A percentile compares a stretch with the other conserved stretches of the same genome.
phyloP scores from a whole-genome alignment of 129 eudicot genomes.

The Pittosporum tobira region DNA sequence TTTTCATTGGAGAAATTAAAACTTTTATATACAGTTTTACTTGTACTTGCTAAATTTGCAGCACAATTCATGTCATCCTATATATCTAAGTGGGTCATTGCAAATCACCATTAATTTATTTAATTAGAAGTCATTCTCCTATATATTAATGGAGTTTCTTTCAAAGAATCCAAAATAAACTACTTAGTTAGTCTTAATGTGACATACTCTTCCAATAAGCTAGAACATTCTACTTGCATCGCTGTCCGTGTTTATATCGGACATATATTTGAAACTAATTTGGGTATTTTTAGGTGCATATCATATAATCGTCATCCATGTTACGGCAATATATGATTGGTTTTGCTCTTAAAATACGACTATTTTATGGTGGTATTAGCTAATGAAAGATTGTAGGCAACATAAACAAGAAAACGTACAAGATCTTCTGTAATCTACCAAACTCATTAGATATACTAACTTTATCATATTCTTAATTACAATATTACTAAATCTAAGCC shows the following conservation, averaged over 20 bases:
- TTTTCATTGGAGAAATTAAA: not conserved
- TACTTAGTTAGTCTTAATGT: not conserved
- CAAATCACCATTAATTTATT: not conserved
- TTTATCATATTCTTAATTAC: conserved; percentile 22
- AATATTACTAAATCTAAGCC: conserved; percentile 34
- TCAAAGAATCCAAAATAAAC: not conserved
- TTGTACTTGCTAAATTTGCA: not conserved
- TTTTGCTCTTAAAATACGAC: conserved; percentile 11
- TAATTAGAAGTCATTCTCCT: not conserved
- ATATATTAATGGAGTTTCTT: conserved; percentile 10
- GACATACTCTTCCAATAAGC: not conserved
- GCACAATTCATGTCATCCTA: conserved; percentile 13
- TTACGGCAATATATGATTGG: conserved; percentile 16
- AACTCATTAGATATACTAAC: conserved; percentile 28
- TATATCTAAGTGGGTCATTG: conserved; percentile 6
- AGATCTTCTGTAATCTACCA: conserved; percentile 61
- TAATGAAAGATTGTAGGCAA: conserved; percentile 2
- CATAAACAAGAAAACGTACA: conserved; percentile 39
- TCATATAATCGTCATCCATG: conserved; percentile 11
- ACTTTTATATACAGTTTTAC: not conserved
- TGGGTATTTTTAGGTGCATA: conserved; percentile 1
- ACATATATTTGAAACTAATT: not conserved
- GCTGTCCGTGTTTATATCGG: not conserved
- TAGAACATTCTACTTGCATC: conserved; percentile 22
- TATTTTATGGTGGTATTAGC: not conserved